Base-by-base conservation (phyloP, 768 basidiomycete genomes). In the Leccinellum rugosiceps region DNA sequence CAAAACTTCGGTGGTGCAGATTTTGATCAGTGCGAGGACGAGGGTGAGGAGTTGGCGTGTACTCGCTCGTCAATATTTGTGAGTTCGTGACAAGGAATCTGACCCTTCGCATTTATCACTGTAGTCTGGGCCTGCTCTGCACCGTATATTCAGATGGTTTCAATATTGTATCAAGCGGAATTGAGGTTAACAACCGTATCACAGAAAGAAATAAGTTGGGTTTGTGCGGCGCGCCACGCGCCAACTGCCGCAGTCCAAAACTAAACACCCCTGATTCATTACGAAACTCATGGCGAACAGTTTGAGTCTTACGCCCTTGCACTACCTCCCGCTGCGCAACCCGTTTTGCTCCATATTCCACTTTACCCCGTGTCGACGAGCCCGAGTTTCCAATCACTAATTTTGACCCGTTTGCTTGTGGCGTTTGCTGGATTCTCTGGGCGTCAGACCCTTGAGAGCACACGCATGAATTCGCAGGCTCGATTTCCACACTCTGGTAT, bases 401-500 rank as follows among this genome's bases (percentile, higher is more conserved):
- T 6, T 41, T 21, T 23, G 41, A 7, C 7, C n/a, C 32, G 1
- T 32, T 43, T 43, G 19, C 41, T 43, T 4, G 19, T 43, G 41
- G 41, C 11, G 19, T 43, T 43, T n/a, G 19, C 11, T 19, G 41
- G 19, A 19, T 19, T 31, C n/a, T 43, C 19, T 43, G 14, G 26
- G 31, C 19, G n/a, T 17, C 6, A 45, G 32, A 31, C 6, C 26
- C 31, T 19, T 34, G 21, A 38, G 46, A 50, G 14, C 53, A 23
- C 4, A 53, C 35, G n/a, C 3, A 68, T 63, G 64, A 58, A 9
- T 41, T 47, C 67, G 4, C 55, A 57, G 45, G 55, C 28, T 44
- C 50, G 28, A 38, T 56, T 45, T 17, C 55, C 30, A 38, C 48
- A 28, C 11, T 50, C 32, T 57, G 66, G 66, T 67, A 31, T 26